A percentile compares a stretch with the other conserved stretches of the same genome.
Conservation (phyloP, 176 grass and related monocot genomes). For the Oryza longistaminata region DNA sequence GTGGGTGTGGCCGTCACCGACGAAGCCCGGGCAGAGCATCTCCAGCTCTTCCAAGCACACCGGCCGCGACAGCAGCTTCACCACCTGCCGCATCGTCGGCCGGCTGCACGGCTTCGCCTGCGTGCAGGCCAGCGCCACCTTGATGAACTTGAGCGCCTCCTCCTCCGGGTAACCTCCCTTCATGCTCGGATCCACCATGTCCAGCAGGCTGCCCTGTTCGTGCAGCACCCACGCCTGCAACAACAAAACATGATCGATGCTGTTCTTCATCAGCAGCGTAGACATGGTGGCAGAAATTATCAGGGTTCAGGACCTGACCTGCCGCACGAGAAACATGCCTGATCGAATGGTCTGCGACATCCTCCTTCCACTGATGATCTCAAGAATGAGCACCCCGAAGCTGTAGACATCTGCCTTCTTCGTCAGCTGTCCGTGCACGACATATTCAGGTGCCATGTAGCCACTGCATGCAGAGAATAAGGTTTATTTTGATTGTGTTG, state of each 20-base stretch:
- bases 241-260: neutral
- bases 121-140: slow-evolving; percentile 53
- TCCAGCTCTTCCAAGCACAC: neutral
- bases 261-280: neutral
- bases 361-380: slow-evolving; percentile 52
- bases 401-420: slow-evolving; percentile 65
- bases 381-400: slow-evolving; percentile 51
- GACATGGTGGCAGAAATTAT: neutral
- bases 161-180: slow-evolving; percentile 35
- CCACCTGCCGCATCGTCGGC: slow-evolving; percentile 52
- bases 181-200: slow-evolving; percentile 43
- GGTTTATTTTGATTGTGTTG: neutral
- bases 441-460: slow-evolving; percentile 59
- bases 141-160: slow-evolving; percentile 50
- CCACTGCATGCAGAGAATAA: slow-evolving; percentile 37
- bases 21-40: slow-evolving; percentile 27
- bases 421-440: slow-evolving; percentile 53
- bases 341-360: slow-evolving; percentile 36
- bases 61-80: slow-evolving; percentile 35
- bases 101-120: slow-evolving; percentile 33
- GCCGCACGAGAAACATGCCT: slow-evolving; percentile 45
- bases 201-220: slow-evolving; percentile 37
- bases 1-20: neutral
- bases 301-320: slow-evolving; percentile 18
- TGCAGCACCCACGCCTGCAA: slow-evolving; percentile 55